Base-by-base conservation (phyloP, 1,284 basidiomycete genomes). In the Naganishia albida region DNA sequence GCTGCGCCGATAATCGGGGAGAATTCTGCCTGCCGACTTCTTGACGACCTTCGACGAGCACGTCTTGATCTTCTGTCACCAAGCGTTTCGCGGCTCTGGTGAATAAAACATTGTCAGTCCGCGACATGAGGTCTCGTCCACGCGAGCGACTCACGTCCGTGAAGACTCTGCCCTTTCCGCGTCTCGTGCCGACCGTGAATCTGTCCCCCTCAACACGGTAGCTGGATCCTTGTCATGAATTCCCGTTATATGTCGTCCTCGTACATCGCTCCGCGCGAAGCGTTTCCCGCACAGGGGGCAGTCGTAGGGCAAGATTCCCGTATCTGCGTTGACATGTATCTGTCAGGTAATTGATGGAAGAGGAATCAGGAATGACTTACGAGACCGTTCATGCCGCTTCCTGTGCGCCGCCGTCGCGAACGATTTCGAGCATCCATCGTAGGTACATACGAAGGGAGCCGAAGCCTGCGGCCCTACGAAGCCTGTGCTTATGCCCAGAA, bases 361-460 rank as follows among this genome's bases (percentile, higher is more conserved):
- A 23, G 15, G 20, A 18, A 26, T 38, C 15, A 44, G 4, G 4
- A 12, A 8, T 6, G 2, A 72, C 71, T 65, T 48, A 73, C 72
- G 73, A 55, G 70, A 67, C 57, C 70, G 69, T 46, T 74, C 73
- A 65, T 74, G 73, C 38, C 73, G 63, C 20, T 72, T 66, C 25
- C 70, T 70, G 69, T 74, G 73, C 15, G 69, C 71, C 42, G 71
- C 73, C 13, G 72, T 72, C 1, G 72, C 70, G 65, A 74, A 74
- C 13, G 66, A 65, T 60, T 74, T 74, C 13, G 62, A 56, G 51
- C 73, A 74, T 16, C 71, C 72, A 71, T 40, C 46, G 38, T 60
- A 60, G 20, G 57, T 60, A 23, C 57, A 60, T 7, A 10, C 46
- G 12, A 60, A 60, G 12, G 46, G 57, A 40, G 40, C 50, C 6